Evolutionary conservation across 768 basidiomycete species (phyloP).

Genomic region (Panellus pusillus): DNA sequence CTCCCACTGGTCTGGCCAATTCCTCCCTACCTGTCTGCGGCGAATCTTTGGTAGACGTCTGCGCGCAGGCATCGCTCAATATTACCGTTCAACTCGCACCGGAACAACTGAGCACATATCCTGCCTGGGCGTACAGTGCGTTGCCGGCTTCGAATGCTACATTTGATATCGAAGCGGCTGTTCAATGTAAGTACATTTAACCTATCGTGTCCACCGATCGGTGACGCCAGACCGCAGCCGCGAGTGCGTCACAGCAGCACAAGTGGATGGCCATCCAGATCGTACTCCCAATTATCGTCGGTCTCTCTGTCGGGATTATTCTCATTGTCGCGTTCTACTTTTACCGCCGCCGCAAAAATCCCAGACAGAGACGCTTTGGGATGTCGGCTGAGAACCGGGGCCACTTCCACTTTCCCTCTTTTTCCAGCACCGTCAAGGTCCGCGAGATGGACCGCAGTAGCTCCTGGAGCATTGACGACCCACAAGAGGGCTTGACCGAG

Average conservation of each 20-base stretch:
- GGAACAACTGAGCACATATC: slow-evolving; percentile 1
- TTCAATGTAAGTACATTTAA: slow-evolving; percentile 10
- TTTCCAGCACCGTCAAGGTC: slow-evolving; percentile 11
- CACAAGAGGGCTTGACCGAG: slow-evolving; percentile 12
- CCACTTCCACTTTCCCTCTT: slow-evolving; percentile 18
- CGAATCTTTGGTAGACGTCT: slow-evolving; percentile 1
- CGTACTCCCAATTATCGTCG: slow-evolving; percentile 13
- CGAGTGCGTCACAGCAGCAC: background rate
- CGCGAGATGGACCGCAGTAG: slow-evolving; percentile 13
- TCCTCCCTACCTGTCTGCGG: slow-evolving; percentile 3
- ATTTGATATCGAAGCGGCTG: slow-evolving; percentile 10
- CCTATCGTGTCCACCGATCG: background rate
- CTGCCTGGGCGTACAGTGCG: slow-evolving; percentile 7
- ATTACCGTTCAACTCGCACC: background rate
- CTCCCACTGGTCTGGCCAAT: background rate
- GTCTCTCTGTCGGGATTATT: background rate
- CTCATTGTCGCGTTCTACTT: background rate
- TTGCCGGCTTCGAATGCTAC: slow-evolving; percentile 15
- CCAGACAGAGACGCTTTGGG: slow-evolving; percentile 3
- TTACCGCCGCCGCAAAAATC: slow-evolving; percentile 6
- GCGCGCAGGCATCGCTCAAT: slow-evolving; percentile 9
- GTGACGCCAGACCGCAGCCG: slow-evolving; percentile 7
- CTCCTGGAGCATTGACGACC: slow-evolving; percentile 22
- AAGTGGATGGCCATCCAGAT: slow-evolving; percentile 17
- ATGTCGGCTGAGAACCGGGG: slow-evolving; percentile 12